Conservation (phyloP, 768 basidiomycete species). For the Imleria badia region DNA sequence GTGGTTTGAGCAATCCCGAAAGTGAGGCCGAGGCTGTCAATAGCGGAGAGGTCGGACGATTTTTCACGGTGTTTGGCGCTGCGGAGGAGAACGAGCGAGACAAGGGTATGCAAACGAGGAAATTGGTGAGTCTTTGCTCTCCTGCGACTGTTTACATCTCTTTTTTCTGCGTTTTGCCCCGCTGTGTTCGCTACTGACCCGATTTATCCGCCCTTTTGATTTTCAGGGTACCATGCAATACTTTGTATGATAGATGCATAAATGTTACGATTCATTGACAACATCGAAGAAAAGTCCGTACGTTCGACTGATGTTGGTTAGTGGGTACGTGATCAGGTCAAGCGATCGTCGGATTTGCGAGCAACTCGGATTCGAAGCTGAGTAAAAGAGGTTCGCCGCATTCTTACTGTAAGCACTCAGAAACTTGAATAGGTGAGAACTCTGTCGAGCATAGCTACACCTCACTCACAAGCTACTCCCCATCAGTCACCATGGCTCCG, state of each 20-base stretch:
- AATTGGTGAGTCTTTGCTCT: constrained; percentile 53
- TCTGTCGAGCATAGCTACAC: too few relatives aligned
- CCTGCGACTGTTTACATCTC: background rate
- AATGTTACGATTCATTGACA: constrained; percentile 2
- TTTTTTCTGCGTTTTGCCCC: background rate
- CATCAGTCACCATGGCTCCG: too few relatives aligned
- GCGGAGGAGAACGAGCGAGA: constrained; percentile 89
- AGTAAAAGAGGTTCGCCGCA: too few relatives aligned
- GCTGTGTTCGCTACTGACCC: background rate
- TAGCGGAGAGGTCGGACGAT: constrained; percentile 36
- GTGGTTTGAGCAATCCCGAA: constrained; percentile 11
- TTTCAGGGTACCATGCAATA: constrained; percentile 39
- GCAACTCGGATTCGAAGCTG: too few relatives aligned
- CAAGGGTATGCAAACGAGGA: constrained; percentile 70
- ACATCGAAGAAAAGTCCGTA: background rate
- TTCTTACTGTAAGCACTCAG: too few relatives aligned
- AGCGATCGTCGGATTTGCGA: too few relatives aligned
- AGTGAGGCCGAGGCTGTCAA: background rate
- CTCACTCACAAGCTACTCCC: too few relatives aligned
- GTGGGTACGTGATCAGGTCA: too few relatives aligned
- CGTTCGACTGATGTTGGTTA: too few relatives aligned
- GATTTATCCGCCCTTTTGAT: background rate
- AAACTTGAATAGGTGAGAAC: too few relatives aligned
- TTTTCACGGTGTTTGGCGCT: constrained; percentile 83
- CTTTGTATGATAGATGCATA: constrained; percentile 33